Base-by-base conservation (phyloP, 805 yeast genomes). In the Saccharomyces cerevisiae region DNA sequence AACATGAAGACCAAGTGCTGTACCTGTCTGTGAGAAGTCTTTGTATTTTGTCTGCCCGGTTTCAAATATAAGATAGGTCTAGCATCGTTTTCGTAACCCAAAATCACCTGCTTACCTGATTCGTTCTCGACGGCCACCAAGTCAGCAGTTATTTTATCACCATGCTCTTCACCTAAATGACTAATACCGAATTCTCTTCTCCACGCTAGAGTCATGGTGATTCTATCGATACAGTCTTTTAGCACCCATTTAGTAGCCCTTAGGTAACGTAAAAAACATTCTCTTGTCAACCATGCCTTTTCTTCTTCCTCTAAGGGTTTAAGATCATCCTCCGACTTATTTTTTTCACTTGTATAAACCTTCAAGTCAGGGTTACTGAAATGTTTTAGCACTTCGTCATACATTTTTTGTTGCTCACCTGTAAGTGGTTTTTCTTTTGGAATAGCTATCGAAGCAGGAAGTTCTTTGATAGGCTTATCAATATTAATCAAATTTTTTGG, bases 21-120 rank as follows among this genome's bases (percentile, higher is more conserved):
- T n/a, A 94, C 97, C 68, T 94, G 99, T 62, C 92, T 80, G 58
- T 83, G 85, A 1, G 94, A 82, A 2, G 94, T 82, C 65, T 89
- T 88, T 14, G 99, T 94, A 73, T 94, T 94, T 72, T 94, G 99
- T 67, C 96, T 81, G 13, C 98, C 98, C 0, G 96, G 96, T 69
- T 88, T 87, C 68, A 94, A 77, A 69, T 92, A 92, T 36, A 94
- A 73, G 65, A 97, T 92, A 4, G 99, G 98, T 67, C 99, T 81
- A 26, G 85, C 79, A 64, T 87, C 90, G 62, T 85, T 86, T 66
- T 94, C 99, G 67, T 75, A 94, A 24, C 99, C 99, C 49, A 94
- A 73, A 51, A 92, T 84, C 26, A 92, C 85, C 70, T 92, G 89
- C 70, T 94, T 94, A 54, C 99, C 99, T 0, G 96, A 85, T 67